Base-by-base conservation (phyloP, 495 filamentous ascomycete species). In the Hypomontagnella monticulosa region DNA sequence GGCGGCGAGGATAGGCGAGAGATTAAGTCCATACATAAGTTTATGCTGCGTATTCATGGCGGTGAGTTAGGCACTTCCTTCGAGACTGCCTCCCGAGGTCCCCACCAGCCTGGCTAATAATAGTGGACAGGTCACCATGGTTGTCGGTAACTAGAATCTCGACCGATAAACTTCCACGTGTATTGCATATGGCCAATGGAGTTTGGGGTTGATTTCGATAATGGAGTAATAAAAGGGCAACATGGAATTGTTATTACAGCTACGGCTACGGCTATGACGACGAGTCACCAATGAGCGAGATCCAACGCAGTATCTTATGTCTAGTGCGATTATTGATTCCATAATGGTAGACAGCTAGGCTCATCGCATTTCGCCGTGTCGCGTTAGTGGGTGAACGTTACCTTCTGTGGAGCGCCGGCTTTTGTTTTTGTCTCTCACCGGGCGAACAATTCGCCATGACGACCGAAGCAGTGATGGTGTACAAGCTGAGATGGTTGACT, bases 31-130 rank as follows among this genome's bases (percentile, higher is more conserved):
- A 41, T 98, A 99, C 75, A 92, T 99, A 57, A 96, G 93, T 79
- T 78, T 97, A 70, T 97, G 93, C 75, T 98, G 96, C 75, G 80
- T 97, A 8, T 71, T 92, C 66, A 98, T 98, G 93, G 96, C 96
- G 61, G 95, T 97, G 75, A 46, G 79, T 44, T 23, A 12, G 19
- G 14, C 34, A 51, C 36, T 34, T 4, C 20, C 15, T 47, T 38
- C n/a, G 10, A 37, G 32, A 34, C 27, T 48, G 14, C 23, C n/a
- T n/a, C n/a, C n/a, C n/a, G n/a, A n/a, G n/a, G 40, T 40, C 11
- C 15, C 14, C 3, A 36, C 38, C 5, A 47, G 40, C 8, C 7
- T 51, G 7, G 20, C 43, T 41, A 57, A 49, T 9, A 18, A 34
- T 3, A 4, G 12, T 16, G n/a, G n/a, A n/a, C 14, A 74, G 72